Evolutionary conservation across 192 early-diverging fungal genomes (phyloP).

Genomic region (Rhizophagus sp.): DNA sequence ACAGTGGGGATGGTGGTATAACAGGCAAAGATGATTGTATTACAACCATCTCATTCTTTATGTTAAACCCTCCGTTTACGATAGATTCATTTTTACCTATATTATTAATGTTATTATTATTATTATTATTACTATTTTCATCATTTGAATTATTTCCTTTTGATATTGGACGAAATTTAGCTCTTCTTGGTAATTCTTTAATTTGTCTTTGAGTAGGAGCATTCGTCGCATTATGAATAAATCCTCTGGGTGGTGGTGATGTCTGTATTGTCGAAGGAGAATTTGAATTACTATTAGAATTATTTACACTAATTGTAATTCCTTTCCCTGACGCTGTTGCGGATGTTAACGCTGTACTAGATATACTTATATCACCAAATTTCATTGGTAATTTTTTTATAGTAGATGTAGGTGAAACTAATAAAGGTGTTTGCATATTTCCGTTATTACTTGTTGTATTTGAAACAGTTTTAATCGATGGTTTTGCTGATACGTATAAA

Average conservation of each 20-base stretch:
- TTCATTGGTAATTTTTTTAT: constrained; percentile 23
- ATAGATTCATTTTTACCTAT: background rate
- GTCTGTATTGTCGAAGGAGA: constrained; percentile 7
- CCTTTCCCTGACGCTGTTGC: background rate
- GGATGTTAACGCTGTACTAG: background rate
- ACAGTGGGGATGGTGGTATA: constrained; percentile 25
- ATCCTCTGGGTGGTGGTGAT: constrained; percentile 17
- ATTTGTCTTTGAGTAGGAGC: constrained; percentile 24
- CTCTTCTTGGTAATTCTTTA: constrained; percentile 11
- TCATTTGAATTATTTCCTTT: background rate
- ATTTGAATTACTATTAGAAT: constrained; percentile 7
- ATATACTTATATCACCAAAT: constrained; percentile 23
- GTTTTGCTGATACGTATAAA: constrained; percentile 1
- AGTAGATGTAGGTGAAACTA: background rate
- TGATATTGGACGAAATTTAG: constrained; percentile 10
- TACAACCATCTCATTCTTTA: background rate
- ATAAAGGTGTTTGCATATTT: background rate
- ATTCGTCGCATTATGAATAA: constrained; percentile 21
- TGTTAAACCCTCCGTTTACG: background rate
- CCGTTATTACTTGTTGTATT: background rate
- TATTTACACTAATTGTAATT: constrained; percentile 13
- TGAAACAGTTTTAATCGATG: background rate
- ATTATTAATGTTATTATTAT: constrained; percentile 15
- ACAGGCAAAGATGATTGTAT: constrained; percentile 5
- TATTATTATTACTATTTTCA: background rate